Evolutionary conservation across 2,329 filamentous ascomycete species (phyloP).

Genomic region (Paracoccidioides lutzii): DNA sequence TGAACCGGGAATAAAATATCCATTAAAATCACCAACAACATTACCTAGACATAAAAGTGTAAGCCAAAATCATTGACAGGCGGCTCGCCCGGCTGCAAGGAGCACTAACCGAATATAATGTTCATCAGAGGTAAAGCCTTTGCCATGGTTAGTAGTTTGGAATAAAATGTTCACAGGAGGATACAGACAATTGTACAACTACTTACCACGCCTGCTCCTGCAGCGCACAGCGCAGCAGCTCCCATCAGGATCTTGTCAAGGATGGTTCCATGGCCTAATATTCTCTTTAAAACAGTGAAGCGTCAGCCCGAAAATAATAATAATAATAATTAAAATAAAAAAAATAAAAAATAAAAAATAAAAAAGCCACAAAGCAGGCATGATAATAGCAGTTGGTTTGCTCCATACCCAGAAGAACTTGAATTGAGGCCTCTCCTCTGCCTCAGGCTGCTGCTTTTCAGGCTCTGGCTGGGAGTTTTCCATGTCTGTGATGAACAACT

Average conservation of each 20-base stretch:
- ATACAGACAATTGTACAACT: background rate
- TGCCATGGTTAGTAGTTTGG: background rate
- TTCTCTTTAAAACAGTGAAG: constrained; percentile 11
- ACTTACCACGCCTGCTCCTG: constrained; percentile 17
- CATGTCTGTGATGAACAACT: background rate
- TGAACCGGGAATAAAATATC: constrained; percentile 38
- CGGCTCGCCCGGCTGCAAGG: background rate
- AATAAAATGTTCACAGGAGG: background rate
- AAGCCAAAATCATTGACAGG: background rate
- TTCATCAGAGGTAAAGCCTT: constrained; percentile 40
- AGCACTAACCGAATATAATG: constrained; percentile 40
- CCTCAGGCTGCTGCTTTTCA: constrained; percentile 2
- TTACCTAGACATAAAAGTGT: constrained; percentile 11
- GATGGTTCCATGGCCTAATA: constrained; percentile 14
- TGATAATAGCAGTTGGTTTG: background rate
- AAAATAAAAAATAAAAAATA: no score
- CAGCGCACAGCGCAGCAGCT: constrained; percentile 13
- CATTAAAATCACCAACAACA: constrained; percentile 43
- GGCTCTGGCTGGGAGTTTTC: background rate
- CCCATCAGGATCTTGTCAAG: constrained; percentile 13
- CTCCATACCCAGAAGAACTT: constrained; percentile 16
- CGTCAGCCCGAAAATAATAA: no score
- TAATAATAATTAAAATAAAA: no score
- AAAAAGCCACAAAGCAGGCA: background rate
- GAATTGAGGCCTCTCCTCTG: constrained; percentile 12